Conservation (phyloP, 306 rosid species). For the Alnus glutinosa region DNA sequence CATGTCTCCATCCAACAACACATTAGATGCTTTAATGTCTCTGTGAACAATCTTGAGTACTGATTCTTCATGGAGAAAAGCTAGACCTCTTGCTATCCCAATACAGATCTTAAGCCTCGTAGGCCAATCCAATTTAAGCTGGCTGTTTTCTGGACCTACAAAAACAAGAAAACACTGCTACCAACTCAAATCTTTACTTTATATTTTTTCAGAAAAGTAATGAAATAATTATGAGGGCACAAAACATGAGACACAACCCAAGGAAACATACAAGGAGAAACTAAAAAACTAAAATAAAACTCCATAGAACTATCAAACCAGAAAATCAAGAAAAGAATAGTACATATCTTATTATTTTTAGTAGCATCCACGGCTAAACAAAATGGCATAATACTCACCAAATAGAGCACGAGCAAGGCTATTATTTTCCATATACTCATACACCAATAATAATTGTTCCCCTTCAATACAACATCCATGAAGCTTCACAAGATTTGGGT, state of each 20-base stretch:
- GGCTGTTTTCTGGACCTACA: conserved; percentile 41
- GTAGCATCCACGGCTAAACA: neutral
- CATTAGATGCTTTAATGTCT: conserved; percentile 82
- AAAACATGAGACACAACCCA: neutral
- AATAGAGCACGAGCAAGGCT: conserved; percentile 68
- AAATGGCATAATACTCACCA: conserved; percentile 41
- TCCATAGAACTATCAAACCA: neutral
- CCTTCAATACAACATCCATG: conserved; percentile 72
- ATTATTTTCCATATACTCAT: conserved; percentile 79
- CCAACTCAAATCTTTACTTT: no score
- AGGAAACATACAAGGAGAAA: neutral
- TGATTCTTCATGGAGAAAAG: conserved; percentile 77
- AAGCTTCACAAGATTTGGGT: conserved; percentile 81
- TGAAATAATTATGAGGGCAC: neutral
- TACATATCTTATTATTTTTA: neutral
- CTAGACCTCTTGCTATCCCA: conserved; percentile 77
- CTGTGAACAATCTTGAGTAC: conserved; percentile 70
- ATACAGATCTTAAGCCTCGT: conserved; percentile 64
- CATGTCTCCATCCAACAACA: conserved; percentile 57
- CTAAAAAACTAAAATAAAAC: neutral
- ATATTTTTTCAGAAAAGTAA: no score
- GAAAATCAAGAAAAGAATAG: neutral
- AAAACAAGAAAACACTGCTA: neutral
- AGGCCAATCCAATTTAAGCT: conserved; percentile 55
- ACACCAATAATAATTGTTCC: conserved; percentile 61